Conservation (phyloP, 139 green algal species). For the Tetradesmus lagerheimii region DNA sequence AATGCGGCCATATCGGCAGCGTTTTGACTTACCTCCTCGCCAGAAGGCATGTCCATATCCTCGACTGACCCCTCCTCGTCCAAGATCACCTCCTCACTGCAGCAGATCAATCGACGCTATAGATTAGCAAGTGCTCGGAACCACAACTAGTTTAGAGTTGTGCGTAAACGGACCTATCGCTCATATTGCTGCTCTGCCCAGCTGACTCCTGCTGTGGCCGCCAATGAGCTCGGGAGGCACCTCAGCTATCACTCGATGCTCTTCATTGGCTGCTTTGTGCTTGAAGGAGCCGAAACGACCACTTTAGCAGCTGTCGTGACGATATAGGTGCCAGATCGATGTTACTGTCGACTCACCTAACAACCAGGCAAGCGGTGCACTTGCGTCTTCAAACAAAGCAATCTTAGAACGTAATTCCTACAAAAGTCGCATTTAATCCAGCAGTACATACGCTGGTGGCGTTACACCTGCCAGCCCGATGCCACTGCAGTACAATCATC, state of each 20-base stretch:
- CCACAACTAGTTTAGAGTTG: not conserved
- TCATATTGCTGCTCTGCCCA: not conserved
- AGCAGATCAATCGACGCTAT: not conserved
- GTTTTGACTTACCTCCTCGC: constrained; percentile 26
- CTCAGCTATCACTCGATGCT: not conserved
- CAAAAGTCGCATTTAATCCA: too few relatives aligned
- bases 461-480: too few relatives aligned
- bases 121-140: not conserved
- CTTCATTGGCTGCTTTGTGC: not conserved
- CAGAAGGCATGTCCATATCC: constrained; percentile 19
- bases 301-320: not conserved
- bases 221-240: not conserved
- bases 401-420: too few relatives aligned
- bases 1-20: not conserved
- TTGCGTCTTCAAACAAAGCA: not conserved
- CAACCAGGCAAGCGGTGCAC: not conserved
- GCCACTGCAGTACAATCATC: too few relatives aligned
- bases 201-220: constrained; percentile 4
- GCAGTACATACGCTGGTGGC: too few relatives aligned
- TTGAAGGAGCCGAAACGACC: not conserved
- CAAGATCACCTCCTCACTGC: constrained; percentile 46
- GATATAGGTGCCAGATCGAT: not conserved
- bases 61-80: constrained; percentile 29
- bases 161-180: not conserved
- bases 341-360: not conserved